Percentiles rank a stretch among this genome's conserved stretches.
phyloP scores from a whole-genome alignment of 2,329 filamentous ascomycete genomes.

The Diaporthe ilicicola region DNA sequence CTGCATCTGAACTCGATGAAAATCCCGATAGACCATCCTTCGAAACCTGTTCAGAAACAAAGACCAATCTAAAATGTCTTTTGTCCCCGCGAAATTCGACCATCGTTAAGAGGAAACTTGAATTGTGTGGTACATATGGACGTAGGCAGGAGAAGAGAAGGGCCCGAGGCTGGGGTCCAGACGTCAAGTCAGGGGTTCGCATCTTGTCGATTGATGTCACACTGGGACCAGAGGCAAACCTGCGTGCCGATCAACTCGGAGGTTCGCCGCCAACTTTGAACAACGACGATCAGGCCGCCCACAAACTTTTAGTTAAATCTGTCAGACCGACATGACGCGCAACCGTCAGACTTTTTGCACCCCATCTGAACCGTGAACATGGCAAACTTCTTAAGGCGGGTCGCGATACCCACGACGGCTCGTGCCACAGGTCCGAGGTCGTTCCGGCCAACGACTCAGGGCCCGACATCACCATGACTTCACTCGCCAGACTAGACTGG shows the following conservation, averaged over 20 bases:
- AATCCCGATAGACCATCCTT: no score
- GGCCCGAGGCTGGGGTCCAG: no score
- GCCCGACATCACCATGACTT: constrained; percentile 27
- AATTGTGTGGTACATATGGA: no score
- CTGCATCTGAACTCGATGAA: no score
- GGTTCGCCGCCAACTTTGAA: not conserved
- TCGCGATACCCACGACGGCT: not conserved
- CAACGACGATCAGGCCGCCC: not conserved
- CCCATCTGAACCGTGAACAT: not conserved
- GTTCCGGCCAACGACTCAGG: constrained; percentile 19
- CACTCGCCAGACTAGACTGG: not conserved
- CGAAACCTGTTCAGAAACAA: no score
- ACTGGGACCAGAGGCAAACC: not conserved
- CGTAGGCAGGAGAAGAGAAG: not conserved
- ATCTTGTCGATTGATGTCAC: not conserved
- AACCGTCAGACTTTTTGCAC: not conserved
- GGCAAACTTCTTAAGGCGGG: not conserved
- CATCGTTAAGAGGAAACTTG: no score
- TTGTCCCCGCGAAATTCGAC: no score
- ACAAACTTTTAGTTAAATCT: not conserved
- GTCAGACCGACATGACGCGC: constrained; percentile 2
- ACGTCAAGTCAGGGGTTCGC: not conserved
- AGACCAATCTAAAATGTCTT: no score
- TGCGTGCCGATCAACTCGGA: not conserved
- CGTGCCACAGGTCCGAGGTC: not conserved